Evolutionary conservation across 2,329 filamentous ascomycete species (phyloP).

Genomic region (Neonectria magnoliae): DNA sequence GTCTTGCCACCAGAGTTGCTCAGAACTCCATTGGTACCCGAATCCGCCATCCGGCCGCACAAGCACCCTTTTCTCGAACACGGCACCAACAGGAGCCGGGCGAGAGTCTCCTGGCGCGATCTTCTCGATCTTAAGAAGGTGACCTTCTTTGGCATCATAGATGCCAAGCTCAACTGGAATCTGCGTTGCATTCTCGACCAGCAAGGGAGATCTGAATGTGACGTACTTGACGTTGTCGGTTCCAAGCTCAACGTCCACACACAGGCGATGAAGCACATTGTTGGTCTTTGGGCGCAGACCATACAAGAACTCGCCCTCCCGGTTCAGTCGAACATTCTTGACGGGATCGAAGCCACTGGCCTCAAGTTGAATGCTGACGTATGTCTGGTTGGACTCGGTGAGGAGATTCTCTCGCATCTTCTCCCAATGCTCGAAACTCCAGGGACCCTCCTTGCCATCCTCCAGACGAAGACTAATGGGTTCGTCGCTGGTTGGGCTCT

Average conservation of each 20-base stretch:
- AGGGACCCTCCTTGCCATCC: conserved; percentile 91
- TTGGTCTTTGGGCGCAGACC: conserved; percentile 88
- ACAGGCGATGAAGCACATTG: conserved; percentile 83
- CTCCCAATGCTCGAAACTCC: conserved; percentile 97
- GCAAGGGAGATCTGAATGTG: conserved; percentile 88
- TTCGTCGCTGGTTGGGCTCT: conserved; percentile 71
- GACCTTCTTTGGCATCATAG: conserved; percentile 85
- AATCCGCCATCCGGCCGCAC: conserved; percentile 95
- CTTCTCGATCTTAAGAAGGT: conserved; percentile 97
- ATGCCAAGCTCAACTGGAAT: conserved; percentile 95
- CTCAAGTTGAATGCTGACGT: conserved; percentile 86
- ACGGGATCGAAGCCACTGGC: conserved; percentile 94
- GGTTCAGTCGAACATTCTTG: conserved; percentile 86
- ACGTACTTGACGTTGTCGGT: conserved; percentile 98
- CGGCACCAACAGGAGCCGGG: conserved; percentile 91
- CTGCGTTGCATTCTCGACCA: conserved; percentile 96
- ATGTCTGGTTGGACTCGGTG: conserved; percentile 80
- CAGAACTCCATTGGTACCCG: conserved; percentile 93
- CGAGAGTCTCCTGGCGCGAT: conserved; percentile 90
- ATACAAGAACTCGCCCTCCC: conserved; percentile 94
- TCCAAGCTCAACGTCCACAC: conserved; percentile 93
- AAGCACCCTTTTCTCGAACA: conserved; percentile 87
- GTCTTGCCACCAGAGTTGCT: conserved; percentile 92
- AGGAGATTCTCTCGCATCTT: conserved; percentile 94
- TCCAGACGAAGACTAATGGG: conserved; percentile 79